These are phyloP conservation scores for Solanum sparsipilum DNA, from an alignment of 257 asterid genomes.

Conservation along the genomic window DNA sequence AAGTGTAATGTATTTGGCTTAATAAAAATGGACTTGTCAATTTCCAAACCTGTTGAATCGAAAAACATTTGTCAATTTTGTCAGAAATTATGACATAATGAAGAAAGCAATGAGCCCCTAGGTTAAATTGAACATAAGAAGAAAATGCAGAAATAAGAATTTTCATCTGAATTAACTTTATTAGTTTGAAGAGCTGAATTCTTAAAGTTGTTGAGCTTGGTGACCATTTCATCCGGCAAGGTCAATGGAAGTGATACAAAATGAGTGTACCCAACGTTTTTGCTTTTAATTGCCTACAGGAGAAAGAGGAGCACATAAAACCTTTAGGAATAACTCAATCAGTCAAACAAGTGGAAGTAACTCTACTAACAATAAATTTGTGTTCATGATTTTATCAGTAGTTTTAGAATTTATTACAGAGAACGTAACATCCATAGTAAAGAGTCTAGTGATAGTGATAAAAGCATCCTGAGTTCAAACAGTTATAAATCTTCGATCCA, in stretches of 20 bases:
- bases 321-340: neutral
- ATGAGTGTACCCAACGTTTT: constrained; percentile 68
- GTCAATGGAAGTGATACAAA: constrained; percentile 94
- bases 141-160: neutral
- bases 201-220: constrained; percentile 63
- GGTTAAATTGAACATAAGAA: neutral
- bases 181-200: constrained; percentile 41
- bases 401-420: neutral
- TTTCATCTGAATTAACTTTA: constrained; percentile 6
- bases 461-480: neutral
- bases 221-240: constrained; percentile 45
- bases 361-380: neutral
- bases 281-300: constrained; percentile 64
- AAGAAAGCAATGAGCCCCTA: neutral
- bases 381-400: neutral
- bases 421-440: neutral
- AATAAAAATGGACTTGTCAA: constrained; percentile 72
- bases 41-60: constrained; percentile 45
- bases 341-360: neutral
- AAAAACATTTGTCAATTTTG: neutral
- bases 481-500: neutral
- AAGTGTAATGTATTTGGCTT: constrained; percentile 82
- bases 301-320: neutral
- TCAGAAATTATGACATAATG: neutral
- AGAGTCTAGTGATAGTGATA: neutral